phyloP scores from a whole-genome alignment of 441 rosid genomes.

The Croton setiger region DNA sequence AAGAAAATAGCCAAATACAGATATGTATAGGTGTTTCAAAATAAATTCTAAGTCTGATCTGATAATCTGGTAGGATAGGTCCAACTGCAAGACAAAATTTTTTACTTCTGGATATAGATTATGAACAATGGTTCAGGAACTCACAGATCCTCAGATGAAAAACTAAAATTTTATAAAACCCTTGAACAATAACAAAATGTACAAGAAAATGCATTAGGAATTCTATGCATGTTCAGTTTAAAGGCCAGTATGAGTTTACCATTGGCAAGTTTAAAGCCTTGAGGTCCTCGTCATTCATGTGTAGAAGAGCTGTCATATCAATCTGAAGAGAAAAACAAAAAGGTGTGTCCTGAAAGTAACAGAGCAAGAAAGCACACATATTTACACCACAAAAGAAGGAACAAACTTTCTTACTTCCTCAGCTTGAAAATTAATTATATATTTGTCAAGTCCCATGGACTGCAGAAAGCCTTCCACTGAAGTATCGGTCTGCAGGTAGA shows the following conservation, averaged over 20 bases:
- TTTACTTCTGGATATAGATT: too few species aligned
- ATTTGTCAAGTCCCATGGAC: constrained; percentile 92
- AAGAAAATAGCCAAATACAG: not conserved
- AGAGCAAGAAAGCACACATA: not conserved
- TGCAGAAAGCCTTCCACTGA: constrained; percentile 77
- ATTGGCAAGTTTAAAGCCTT: constrained; percentile 89
- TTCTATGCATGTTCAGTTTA: constrained; percentile 9
- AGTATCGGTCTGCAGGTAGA: constrained; percentile 54
- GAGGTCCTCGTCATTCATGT: constrained; percentile 94
- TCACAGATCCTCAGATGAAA: not conserved
- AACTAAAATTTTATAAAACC: not conserved
- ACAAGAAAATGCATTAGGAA: constrained; percentile 2
- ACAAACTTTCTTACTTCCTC: constrained; percentile 65
- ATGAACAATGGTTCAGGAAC: not conserved
- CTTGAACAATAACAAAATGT: not conserved
- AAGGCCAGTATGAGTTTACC: constrained; percentile 43
- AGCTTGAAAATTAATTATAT: constrained; percentile 82
- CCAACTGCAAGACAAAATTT: not conserved
- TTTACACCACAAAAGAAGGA: not conserved
- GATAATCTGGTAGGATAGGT: not conserved
- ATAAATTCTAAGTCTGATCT: not conserved
- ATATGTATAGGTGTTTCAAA: not conserved
- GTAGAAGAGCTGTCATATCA: constrained; percentile 84
- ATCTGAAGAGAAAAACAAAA: constrained; percentile 35
- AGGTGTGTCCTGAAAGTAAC: constrained; percentile 9